Conservation (phyloP, 176 grass and related monocot species). For the Stipa capillata region DNA sequence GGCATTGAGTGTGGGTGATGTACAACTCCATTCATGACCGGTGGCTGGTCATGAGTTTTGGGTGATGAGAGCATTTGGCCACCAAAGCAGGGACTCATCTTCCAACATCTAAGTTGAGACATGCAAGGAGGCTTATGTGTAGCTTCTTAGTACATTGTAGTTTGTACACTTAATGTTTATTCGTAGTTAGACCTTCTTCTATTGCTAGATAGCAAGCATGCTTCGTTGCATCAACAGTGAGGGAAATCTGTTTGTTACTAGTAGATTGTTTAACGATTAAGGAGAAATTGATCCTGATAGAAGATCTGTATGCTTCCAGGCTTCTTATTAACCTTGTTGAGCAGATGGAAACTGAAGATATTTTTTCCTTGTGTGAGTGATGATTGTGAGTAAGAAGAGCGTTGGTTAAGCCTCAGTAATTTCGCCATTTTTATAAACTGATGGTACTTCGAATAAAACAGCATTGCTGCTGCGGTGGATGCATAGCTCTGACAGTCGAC, state of each 20-base stretch:
- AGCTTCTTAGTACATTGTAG: neutral
- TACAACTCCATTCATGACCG: neutral
- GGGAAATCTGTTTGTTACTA: neutral
- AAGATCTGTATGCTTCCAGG: neutral
- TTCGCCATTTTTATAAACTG: neutral
- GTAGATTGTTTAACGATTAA: neutral
- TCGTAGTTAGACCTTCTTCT: neutral
- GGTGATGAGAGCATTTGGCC: neutral
- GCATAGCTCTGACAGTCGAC: too few relatives aligned
- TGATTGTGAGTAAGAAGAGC: too few relatives aligned
- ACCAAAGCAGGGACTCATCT: neutral
- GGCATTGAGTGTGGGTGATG: slow-evolving; percentile 54
- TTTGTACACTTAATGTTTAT: neutral
- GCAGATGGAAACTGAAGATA: too few relatives aligned
- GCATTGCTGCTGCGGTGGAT: neutral
- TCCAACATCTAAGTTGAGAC: neutral
- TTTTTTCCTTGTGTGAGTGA: neutral
- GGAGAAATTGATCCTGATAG: neutral
- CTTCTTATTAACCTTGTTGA: neutral
- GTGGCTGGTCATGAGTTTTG: neutral
- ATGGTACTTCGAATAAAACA: neutral
- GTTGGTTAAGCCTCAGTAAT: too few relatives aligned
- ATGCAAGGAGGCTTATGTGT: neutral
- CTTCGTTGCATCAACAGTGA: neutral
- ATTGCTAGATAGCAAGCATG: neutral